phyloP scores from a whole-genome alignment of 192 early-diverging fungal genomes.

The Physocladia obscura region DNA sequence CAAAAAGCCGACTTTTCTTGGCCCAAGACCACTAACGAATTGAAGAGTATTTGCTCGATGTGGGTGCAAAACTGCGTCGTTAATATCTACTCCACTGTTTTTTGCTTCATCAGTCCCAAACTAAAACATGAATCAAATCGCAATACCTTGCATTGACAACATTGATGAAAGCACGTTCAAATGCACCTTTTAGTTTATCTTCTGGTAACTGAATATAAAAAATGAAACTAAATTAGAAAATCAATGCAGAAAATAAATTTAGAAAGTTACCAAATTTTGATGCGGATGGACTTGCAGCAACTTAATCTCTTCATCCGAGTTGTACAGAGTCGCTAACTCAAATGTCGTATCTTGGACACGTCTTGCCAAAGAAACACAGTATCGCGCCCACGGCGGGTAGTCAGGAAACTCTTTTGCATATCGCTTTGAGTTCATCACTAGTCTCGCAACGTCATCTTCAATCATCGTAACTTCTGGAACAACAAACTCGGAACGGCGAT shows the following conservation, averaged over 20 bases:
- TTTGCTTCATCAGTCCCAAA: background rate
- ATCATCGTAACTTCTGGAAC: conserved; percentile 61
- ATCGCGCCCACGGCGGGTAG: conserved; percentile 69
- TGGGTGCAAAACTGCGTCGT: conserved; percentile 60
- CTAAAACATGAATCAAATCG: conserved; percentile 7
- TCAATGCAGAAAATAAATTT: background rate
- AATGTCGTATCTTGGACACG: conserved; percentile 78
- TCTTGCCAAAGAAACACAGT: conserved; percentile 83
- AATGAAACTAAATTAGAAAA: background rate
- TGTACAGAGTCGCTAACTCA: conserved; percentile 77
- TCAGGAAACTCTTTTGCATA: conserved; percentile 72
- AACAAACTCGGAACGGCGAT: background rate
- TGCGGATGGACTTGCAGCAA: conserved; percentile 68
- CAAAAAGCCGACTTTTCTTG: conserved; percentile 84
- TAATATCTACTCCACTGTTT: conserved; percentile 83
- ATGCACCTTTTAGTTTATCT: conserved; percentile 59
- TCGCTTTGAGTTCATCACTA: conserved; percentile 78
- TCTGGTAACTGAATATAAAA: conserved; percentile 50
- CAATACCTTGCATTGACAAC: conserved; percentile 64
- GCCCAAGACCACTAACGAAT: conserved; percentile 90
- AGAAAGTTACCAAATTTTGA: conserved; percentile 64
- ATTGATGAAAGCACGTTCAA: conserved; percentile 87
- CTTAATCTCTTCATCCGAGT: conserved; percentile 47
- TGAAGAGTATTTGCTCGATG: conserved; percentile 75
- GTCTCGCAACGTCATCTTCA: conserved; percentile 84